These are phyloP conservation scores for Guyanaporus albipodus DNA, from an alignment of 768 basidiomycete genomes.

Conservation along the genomic window DNA sequence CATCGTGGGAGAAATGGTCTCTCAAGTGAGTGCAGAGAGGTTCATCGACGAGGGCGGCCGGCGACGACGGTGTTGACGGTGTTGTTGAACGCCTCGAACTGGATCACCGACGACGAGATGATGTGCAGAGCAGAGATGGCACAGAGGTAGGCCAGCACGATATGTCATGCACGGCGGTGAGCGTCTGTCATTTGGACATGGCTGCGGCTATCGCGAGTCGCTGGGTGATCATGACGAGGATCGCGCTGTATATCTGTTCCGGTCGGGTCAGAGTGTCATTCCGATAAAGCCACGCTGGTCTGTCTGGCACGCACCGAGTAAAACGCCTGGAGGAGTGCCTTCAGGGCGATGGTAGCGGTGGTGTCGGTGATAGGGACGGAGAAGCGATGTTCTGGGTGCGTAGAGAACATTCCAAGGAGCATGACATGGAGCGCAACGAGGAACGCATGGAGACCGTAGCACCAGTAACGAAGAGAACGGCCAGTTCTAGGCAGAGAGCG, in stretches of 20 bases:
- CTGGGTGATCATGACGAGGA: not conserved
- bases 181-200: not conserved
- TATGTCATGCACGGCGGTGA: not conserved
- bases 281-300: too few species aligned
- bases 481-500: too few species aligned
- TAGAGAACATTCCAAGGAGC: not conserved
- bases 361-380: not conserved
- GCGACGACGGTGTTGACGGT: not conserved
- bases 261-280: too few species aligned
- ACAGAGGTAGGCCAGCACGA: not conserved
- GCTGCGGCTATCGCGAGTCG: not conserved
- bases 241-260: not conserved
- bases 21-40: not conserved
- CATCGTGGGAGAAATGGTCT: not conserved
- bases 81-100: not conserved
- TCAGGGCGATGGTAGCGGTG: not conserved
- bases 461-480: not conserved
- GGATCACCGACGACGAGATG: not conserved
- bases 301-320: not conserved
- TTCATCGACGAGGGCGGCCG: not conserved
- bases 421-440: not conserved
- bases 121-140: conserved; percentile 21
- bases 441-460: not conserved
- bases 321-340: not conserved
- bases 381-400: not conserved